Evolutionary conservation across 495 filamentous ascomycete genomes (phyloP), one percentile per base, ranked within the genome.

Genomic region (Aspergillus heteromorphus): DNA sequence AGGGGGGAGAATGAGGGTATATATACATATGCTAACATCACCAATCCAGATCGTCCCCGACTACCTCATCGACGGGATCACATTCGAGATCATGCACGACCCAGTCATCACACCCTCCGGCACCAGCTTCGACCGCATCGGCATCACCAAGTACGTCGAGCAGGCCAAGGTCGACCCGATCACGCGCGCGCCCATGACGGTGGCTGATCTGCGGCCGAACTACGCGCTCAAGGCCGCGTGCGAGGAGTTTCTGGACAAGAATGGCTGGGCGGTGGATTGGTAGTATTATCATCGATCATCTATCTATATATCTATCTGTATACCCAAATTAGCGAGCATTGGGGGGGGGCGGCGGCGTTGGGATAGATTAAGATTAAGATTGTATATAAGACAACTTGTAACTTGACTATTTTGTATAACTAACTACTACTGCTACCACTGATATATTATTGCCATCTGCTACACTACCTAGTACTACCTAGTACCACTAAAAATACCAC

Each of bases 241-340:
- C 64, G 83, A 87, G 30, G 86, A 89, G 47, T 97, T 95, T 62
- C 68, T 96, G 58, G 75, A 86, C 13, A 74, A 89, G 54, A 96
- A 96, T 66, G 93, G 92, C 21, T 97, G 93, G 92, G 89, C 91
- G 16, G 88, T 86, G 8, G 93, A 97, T 64, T 98, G 87, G 83
- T 97, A 71, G 66, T 60, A 45, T 41, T 53, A n/a, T n/a, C n/a
- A n/a, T n/a, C n/a, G n/a, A n/a, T n/a, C n/a, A n/a, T n/a, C n/a
- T n/a, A n/a, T n/a, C n/a, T n/a, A n/a, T n/a, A n/a, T n/a, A n/a
- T n/a, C n/a, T n/a, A n/a, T n/a, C n/a, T n/a, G n/a, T n/a, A n/a
- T n/a, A n/a, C n/a, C n/a, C n/a, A n/a, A n/a, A n/a, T n/a, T n/a
- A n/a, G n/a, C n/a, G n/a, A n/a, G n/a, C n/a, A n/a, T n/a, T n/a